Base-by-base conservation (phyloP, 352 stramenopile species). In the Hyaloperonospora brassicae region DNA sequence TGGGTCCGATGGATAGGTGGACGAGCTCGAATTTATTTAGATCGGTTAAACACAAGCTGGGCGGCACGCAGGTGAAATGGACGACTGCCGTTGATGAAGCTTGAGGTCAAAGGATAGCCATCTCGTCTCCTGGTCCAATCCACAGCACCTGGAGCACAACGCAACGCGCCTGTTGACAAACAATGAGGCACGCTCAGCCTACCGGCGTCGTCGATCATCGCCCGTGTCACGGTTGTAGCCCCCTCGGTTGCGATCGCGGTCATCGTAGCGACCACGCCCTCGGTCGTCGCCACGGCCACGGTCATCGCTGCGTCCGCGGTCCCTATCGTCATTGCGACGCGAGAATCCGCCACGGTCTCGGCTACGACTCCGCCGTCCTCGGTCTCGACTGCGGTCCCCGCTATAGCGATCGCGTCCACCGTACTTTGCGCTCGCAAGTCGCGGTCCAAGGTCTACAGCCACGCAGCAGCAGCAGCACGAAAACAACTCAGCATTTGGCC, bases 401-500 rank as follows among this genome's bases (percentile, higher is more conserved):
- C 62, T 69, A 25, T 56, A 63, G 38, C 71, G 77, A 38, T 68
- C 52, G 13, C 62, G 56, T 24, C 67, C 60, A 27, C 79, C 76
- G 62, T 90, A 90, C 62, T 87, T 90, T 48, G 68, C 65, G 59
- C 79, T 90, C 17, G 82, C 82, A 50, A 84, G 73, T 44, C 61
- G 73, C 36, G 82, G 82, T 25, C 82, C 82, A 31, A 93, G 55
- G 44, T 93, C 82, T 92, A 45, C 31, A 17, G 27, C 41, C 17
- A 34, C 8, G 27, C 27, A 4, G 27, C 31, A 9, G 9, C 56
- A 10, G 9, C n/a, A 21, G 27, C 42, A 36, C 23, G 22, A 24
- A 35, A 2, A 17, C 17, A 51, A 23, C 2, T 58, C 12, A 43
- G 25, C 22, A 27, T 38, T 24, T 23, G 38, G 12, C 17, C n/a